phyloP scores from a whole-genome alignment of 805 yeast genomes.

The Yamadazyma paraphyllophila region DNA sequence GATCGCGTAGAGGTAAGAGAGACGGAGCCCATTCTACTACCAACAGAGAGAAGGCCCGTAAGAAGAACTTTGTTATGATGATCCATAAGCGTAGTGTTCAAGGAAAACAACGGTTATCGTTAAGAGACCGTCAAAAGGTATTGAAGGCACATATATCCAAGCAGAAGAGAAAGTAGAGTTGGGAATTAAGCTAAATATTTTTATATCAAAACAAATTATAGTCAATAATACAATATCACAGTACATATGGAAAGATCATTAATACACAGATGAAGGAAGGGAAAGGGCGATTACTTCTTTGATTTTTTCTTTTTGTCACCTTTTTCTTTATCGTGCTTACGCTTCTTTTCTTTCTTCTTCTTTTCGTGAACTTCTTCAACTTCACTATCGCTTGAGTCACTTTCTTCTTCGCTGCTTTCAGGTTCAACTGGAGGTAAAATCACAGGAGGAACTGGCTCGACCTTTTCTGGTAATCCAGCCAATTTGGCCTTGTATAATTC shows the following conservation, averaged over 20 bases:
- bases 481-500: constrained; percentile 34
- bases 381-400: constrained; percentile 6
- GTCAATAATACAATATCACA: constrained; percentile 2
- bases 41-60: constrained; percentile 91
- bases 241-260: constrained; percentile 2
- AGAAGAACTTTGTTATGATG: constrained; percentile 99
- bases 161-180: constrained; percentile 77
- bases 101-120: constrained; percentile 87
- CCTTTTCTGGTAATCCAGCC: constrained; percentile 13
- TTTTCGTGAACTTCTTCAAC: constrained; percentile 23
- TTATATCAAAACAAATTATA: background rate
- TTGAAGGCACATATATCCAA: constrained; percentile 82
- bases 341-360: constrained; percentile 47
- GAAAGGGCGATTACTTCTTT: constrained; percentile 13
- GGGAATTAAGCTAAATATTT: background rate
- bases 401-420: background rate
- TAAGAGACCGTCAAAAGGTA: constrained; percentile 86
- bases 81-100: constrained; percentile 92
- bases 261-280: constrained; percentile 6
- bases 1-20: constrained; percentile 80
- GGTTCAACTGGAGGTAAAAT: constrained; percentile 3
- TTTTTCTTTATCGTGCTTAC: constrained; percentile 20
- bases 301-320: constrained; percentile 18
- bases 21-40: constrained; percentile 84
- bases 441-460: constrained; percentile 7